phyloP scores from a whole-genome alignment of 768 basidiomycete genomes.

The Lactarius hatsudake region DNA sequence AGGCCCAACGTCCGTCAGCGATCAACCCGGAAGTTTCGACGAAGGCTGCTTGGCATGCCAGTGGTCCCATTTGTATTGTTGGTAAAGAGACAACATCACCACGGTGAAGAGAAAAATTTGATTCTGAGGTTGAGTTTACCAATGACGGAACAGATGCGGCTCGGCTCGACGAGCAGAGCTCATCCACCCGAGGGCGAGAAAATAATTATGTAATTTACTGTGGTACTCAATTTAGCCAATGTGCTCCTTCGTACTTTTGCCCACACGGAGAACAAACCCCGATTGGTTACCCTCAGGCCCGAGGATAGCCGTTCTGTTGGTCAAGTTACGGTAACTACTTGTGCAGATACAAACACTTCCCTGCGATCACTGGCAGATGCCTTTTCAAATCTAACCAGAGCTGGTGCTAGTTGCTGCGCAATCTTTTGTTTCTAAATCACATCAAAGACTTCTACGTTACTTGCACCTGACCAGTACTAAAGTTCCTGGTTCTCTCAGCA shows the following conservation, averaged over 20 bases:
- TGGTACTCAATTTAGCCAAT: too few species aligned
- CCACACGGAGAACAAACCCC: not conserved
- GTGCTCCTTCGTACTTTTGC: not conserved
- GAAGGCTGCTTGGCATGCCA: not conserved
- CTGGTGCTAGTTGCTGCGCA: too few species aligned
- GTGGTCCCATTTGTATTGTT: not conserved
- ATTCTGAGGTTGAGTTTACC: not conserved
- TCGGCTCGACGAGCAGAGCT: too few species aligned
- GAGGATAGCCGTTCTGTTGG: not conserved
- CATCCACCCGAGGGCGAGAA: too few species aligned
- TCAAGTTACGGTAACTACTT: not conserved
- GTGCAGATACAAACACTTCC: not conserved
- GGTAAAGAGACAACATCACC: not conserved
- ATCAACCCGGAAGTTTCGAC: not conserved
- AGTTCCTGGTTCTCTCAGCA: not conserved
- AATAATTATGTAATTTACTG: too few species aligned
- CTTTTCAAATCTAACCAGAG: not conserved
- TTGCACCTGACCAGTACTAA: not conserved
- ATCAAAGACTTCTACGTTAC: not conserved
- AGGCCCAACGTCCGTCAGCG: too few species aligned
- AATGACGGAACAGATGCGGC: not conserved
- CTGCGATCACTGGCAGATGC: not conserved
- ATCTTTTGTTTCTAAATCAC: too few species aligned
- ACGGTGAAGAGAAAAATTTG: not conserved
- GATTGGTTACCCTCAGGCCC: not conserved